Evolutionary conservation across 768 basidiomycete species (phyloP).

Genomic region (Russula emetica): DNA sequence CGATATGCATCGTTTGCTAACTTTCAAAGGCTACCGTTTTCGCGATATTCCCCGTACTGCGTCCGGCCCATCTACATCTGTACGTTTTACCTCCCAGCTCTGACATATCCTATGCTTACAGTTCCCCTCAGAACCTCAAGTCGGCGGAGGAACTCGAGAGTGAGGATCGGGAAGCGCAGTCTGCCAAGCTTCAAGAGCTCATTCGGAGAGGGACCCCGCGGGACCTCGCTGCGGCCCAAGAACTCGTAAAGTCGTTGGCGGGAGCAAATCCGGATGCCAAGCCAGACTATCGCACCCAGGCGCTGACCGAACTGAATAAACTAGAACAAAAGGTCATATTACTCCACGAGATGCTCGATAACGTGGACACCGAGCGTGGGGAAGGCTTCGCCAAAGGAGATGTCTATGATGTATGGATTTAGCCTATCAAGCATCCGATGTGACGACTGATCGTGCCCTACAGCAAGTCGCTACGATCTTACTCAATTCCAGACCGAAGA

Average conservation of each 20-base stretch:
- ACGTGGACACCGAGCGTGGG: constrained; percentile 64
- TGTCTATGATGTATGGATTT: constrained; percentile 74
- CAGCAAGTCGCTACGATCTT: constrained; percentile 90
- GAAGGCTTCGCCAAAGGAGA: constrained; percentile 87
- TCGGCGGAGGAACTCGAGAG: constrained; percentile 93
- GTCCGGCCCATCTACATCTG: constrained; percentile 41
- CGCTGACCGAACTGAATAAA: constrained; percentile 86
- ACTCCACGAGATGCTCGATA: constrained; percentile 97
- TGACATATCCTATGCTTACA: not conserved
- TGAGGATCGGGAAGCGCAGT: constrained; percentile 92
- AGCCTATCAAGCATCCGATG: not conserved
- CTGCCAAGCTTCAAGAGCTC: constrained; percentile 97
- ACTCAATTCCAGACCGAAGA: constrained; percentile 77
- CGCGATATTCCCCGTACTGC: constrained; percentile 44
- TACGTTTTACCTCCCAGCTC: constrained; percentile 31
- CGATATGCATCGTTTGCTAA: constrained; percentile 93
- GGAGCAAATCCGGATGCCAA: constrained; percentile 94
- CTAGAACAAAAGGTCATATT: constrained; percentile 92
- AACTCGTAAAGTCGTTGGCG: constrained; percentile 92
- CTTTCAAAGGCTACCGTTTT: constrained; percentile 89
- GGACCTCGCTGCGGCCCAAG: constrained; percentile 92
- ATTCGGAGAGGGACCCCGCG: constrained; percentile 94
- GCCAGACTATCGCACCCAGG: constrained; percentile 89
- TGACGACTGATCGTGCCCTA: constrained; percentile 13
- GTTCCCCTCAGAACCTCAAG: constrained; percentile 66